Evolutionary conservation across 148 eudicot species (phyloP), one percentile per base, ranked within the genome.

Genomic region (Linanthus parryae): DNA sequence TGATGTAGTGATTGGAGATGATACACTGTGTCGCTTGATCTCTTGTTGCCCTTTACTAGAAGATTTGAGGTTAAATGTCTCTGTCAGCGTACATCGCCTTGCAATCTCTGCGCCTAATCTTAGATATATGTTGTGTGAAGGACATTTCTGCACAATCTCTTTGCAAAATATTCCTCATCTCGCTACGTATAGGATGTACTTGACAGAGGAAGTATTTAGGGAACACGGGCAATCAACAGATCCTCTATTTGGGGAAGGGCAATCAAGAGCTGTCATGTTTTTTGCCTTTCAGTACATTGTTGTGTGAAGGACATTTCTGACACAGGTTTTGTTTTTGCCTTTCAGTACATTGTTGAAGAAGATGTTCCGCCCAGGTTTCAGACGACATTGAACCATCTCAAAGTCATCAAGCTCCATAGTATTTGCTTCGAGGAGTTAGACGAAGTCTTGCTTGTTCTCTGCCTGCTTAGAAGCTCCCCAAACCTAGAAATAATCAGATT

Each of bases 381-480:
- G 6, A 17, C 12, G 16, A 27, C 34, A 18, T 7, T 27, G 45
- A 11, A 5, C 26, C 37, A 29, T 11, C 58, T 40, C 15, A 27
- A 28, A 19, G 7, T 4, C 41, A 46, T 54, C 21, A 14, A 39
- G 12, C 14, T 40, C n/a, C 0, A 11, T 19, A 3, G 7, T 0
- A 14, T 56, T 12, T 29, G 28, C 41, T 39, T 54, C 3, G 35
- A n/a, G 33, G 29, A 35, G 0, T 3, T 18, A 0, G 16, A 2
- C 1, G 24, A 25, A 37, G 35, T 27, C 58, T 40, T 47, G 0
- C 7, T 16, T 14, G 35, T 19, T 26, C 58, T 39, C 20, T 40
- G 47, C 36, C 28, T 54, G 25, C 25, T 54, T 27, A 54, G 45
- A 40, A 54, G 58, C 58, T 54, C 48, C 36, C 58, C 37, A 5